Conservation (phyloP, 345 rosid genomes). For the Euphorbia pulcherrima region DNA sequence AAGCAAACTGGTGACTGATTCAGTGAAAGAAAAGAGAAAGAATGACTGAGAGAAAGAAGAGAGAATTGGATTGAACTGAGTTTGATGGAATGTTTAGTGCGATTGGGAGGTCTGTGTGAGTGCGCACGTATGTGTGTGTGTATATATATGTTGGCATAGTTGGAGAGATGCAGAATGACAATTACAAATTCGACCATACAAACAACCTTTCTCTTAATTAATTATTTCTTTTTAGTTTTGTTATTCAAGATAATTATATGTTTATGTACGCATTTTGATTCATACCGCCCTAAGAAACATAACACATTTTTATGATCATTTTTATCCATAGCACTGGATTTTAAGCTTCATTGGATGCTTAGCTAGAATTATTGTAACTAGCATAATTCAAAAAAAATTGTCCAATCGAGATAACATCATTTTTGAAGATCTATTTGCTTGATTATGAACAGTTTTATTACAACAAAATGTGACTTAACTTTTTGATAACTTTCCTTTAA, state of each 20-base stretch:
- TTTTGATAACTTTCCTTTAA: too few species aligned
- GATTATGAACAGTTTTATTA: too few species aligned
- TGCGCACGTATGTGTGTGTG: too few species aligned
- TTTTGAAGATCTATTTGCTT: too few species aligned
- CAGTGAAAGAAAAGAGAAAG: not conserved
- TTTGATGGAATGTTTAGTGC: constrained; percentile 20
- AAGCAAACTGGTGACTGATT: too few species aligned
- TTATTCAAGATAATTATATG: constrained; percentile 5
- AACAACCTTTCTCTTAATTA: constrained; percentile 14
- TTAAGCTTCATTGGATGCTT: too few species aligned
- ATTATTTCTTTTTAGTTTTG: not conserved
- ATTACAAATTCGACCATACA: constrained; percentile 26
- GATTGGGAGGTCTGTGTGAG: not conserved
- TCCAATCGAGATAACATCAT: too few species aligned
- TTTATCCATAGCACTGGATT: not conserved
- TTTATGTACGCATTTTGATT: constrained; percentile 23
- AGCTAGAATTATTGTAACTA: too few species aligned
- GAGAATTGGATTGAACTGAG: too few species aligned
- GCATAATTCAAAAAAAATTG: too few species aligned
- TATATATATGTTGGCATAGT: constrained; percentile 26
- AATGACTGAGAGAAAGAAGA: not conserved
- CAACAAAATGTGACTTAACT: too few species aligned
- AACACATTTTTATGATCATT: constrained; percentile 14
- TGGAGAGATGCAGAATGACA: constrained; percentile 20
- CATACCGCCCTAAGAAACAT: constrained; percentile 22